Evolutionary conservation across 345 rosid genomes (phyloP), one percentile per base, ranked within the genome.

Genomic region (Mangifera indica): DNA sequence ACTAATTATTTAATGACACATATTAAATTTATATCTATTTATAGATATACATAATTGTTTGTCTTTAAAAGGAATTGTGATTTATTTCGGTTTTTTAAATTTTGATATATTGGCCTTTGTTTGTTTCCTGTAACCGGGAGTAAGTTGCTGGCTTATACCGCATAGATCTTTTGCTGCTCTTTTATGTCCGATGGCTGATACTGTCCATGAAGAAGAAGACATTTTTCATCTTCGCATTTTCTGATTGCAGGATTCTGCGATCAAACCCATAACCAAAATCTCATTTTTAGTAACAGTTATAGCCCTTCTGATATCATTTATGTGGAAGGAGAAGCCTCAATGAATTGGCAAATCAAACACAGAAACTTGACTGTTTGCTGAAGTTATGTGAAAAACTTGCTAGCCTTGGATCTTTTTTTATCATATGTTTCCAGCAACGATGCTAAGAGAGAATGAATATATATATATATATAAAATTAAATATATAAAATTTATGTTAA

Each of bases 221-320:
- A 3, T 76, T 53, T 29, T 22, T 49, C 29, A 21, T 4, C 2
- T 60, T 17, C n/a, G 42, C 46, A 3, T 53, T 61, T 45, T 18
- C 54, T 67, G 26, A 69, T 85, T 78, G 82, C 91, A 95, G 99
- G 99, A 95, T 74, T 86, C 97, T 8, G 21, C 91, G 80, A 37
- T 95, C 72, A 83, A 85, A 70, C 99, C 98, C 17, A 70, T 88
- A 64, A 95, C 99, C 74, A 92, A 82, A 80, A 92, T 91, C 75
- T 51, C 92, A 74, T 44, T 92, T 0, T 89, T 93, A 46, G 73
- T 87, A 7, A 87, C 86, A 54, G 65, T 86, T 32, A 71, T 76
- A 48, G 88, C 89, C 56, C 60, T 91, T 56, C 54, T 91, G 56
- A 82, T 95, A 68, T 69, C 87, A 46, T 54, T 95, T 67, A 67